A percentile compares a stretch with the other conserved stretches of the same genome.
Conservation (phyloP, 1,284 basidiomycete genomes). For the Clitocybe nebularis region DNA sequence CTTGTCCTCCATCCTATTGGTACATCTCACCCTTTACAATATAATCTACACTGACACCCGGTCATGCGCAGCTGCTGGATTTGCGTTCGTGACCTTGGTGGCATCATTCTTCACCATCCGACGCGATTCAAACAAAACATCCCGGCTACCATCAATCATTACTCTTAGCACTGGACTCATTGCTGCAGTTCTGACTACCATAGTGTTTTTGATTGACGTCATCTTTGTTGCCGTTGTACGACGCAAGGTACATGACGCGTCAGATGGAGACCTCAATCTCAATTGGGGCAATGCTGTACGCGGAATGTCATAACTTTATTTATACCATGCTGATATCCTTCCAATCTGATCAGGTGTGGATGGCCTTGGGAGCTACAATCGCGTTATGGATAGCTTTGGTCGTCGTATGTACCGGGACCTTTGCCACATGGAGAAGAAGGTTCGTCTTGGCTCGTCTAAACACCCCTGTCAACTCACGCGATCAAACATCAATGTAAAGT, state of each 20-base stretch:
- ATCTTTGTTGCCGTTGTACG: slow-evolving; percentile 45
- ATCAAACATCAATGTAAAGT: no score
- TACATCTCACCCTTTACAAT: no score
- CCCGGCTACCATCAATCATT: no score
- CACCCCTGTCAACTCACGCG: no score
- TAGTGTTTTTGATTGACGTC: slow-evolving; percentile 41
- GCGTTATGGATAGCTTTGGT: slow-evolving; percentile 44
- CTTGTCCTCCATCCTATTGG: no score
- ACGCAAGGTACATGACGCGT: slow-evolving; percentile 36
- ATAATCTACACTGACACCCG: no score
- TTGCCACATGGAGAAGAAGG: slow-evolving; percentile 25
- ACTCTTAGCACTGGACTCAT: no score
- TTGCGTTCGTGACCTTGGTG: not conserved
- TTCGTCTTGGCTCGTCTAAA: no score
- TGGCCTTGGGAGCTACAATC: slow-evolving; percentile 46
- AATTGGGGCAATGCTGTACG: slow-evolving; percentile 47
- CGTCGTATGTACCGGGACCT: slow-evolving; percentile 36
- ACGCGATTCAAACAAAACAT: not conserved
- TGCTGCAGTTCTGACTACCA: no score
- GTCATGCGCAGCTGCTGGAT: not conserved
- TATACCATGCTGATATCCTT: slow-evolving; percentile 9
- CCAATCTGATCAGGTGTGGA: slow-evolving; percentile 40
- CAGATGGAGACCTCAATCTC: slow-evolving; percentile 36
- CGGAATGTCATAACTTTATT: slow-evolving; percentile 17
- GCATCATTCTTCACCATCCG: not conserved